Percentiles rank a stretch among this genome's conserved stretches.
phyloP scores from a whole-genome alignment of 2,329 filamentous ascomycete genomes.

The Exophiala dermatitidis region DNA sequence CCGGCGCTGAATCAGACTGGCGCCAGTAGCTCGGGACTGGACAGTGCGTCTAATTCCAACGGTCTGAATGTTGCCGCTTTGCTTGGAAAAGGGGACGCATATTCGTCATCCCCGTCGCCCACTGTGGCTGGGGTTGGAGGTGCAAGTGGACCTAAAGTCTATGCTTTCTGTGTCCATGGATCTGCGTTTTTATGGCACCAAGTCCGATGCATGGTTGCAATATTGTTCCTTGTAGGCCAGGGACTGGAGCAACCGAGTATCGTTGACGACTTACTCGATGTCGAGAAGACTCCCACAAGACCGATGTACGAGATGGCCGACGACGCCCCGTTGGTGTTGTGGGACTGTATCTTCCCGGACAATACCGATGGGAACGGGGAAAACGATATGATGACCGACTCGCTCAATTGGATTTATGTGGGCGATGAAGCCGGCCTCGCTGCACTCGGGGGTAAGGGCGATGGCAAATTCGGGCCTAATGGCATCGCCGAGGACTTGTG shows the following conservation, averaged over 20 bases:
- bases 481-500: constrained; percentile 70
- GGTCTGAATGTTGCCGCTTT: not conserved
- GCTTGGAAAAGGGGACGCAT: not conserved
- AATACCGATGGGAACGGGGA: constrained; percentile 52
- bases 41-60: not conserved
- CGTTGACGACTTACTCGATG: constrained; percentile 67
- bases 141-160: constrained; percentile 58
- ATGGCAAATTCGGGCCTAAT: constrained; percentile 56
- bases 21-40: not conserved
- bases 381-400: constrained; percentile 26
- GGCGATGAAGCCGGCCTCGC: constrained; percentile 46
- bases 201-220: constrained; percentile 84
- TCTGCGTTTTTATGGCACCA: constrained; percentile 97
- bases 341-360: constrained; percentile 84
- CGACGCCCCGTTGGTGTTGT: constrained; percentile 83
- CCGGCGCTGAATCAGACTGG: constrained; percentile 27
- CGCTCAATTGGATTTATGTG: not conserved
- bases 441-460: constrained; percentile 40
- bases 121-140: not conserved
- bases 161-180: constrained; percentile 80
- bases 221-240: constrained; percentile 90
- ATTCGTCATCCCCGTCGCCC: not conserved
- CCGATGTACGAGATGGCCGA: constrained; percentile 87
- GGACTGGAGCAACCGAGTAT: constrained; percentile 70
- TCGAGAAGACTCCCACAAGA: constrained; percentile 61